Base-by-base conservation (phyloP, 176 grass and related monocot species). In the Luzula sylvatica region DNA sequence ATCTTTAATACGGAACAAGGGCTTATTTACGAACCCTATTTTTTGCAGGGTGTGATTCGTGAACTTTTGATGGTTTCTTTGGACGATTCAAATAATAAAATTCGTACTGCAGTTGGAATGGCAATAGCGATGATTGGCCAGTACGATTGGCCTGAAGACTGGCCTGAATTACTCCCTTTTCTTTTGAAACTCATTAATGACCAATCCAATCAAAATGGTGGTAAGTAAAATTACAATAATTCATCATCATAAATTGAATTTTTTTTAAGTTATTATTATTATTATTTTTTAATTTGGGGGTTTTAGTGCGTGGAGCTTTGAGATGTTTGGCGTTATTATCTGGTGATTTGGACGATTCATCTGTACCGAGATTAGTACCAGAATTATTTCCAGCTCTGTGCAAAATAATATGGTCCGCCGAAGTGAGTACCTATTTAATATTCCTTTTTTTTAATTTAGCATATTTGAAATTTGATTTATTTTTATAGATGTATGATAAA, bases 81-180 rank as follows among this genome's bases (percentile, higher is more conserved):
- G 55, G 72, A 82, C 67, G 90, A 96, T 38, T 71, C 77, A 70
- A 74, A 96, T 29, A 74, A 83, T 51, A 96, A 96, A 58, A 96
- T 96, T 21, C 90, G 71, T 35, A 96, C 84, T 23, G 90, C 84
- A 58, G 77, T 88, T 47, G 75, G 90, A 57, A 89, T 96, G 90
- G 84, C 80, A 59, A 61, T 89, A 57, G 83, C 80, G 69, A 73
- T 83, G 27, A 89, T 96, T 82, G 81, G 77, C 23, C 90, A 89
- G 50, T 80, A 82, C 52, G 90, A 96, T 55, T 96, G 90, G 90
- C 90, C 80, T 58, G 84, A 96, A 75, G 80, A 82, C 42, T 96
- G 90, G 84, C 84, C 77, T 29, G 90, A 96, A 54, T 75, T 96
- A 50, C 77, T 96, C 52, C 84, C 84, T 8, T 73, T 86, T 73